Evolutionary conservation across 1,284 basidiomycete genomes (phyloP), one percentile per base, ranked within the genome.

Genomic region (Boletus semigastroideus): DNA sequence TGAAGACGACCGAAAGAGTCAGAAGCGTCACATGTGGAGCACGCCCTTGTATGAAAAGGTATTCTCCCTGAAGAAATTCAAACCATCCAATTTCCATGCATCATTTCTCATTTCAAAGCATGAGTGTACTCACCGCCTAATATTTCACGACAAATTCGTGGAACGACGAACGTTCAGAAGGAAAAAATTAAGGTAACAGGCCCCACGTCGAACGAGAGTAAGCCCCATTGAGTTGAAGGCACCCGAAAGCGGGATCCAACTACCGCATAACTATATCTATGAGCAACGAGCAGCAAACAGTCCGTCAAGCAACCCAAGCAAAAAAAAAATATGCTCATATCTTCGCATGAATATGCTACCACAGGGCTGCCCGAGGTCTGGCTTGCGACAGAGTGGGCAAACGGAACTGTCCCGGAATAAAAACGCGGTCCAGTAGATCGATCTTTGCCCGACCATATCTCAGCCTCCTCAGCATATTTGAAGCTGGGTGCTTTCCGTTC

Each of bases 1-100:
- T 6, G 7, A 46, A 19, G n/a, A 40, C 1, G 17, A 5, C 11
- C 28, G 5, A 39, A 20, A 44, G 36, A n/a, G 64, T 87, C 85
- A 87, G 83, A 72, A 60, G 72, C 84, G 87, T 89, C 86, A 85
- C 74, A 61, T 79, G 81, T 86, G 87, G 84, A 87, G 88, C 87
- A 72, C 76, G 70, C 80, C 84, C 83, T 64, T 64, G 56, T 36
- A 57, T 36, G 51, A 64, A 57, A 65, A 74, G 78, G 82, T 84
- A 85, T 87, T 73, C 85, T 84, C 87, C 87, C 75, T 89, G 87
- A 90, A 90, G 87, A 90, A 90, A 90, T 90, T 88, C 87, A 84
- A 82, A 70, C 69, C 25, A 59, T 72, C 72, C 69, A 59, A 61
- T 36, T 42, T 47, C 34, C 53, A 70, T 67, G 57, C 84, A 86